phyloP scores from a whole-genome alignment of 495 filamentous ascomycete species.

The Xylaria palmicola region DNA sequence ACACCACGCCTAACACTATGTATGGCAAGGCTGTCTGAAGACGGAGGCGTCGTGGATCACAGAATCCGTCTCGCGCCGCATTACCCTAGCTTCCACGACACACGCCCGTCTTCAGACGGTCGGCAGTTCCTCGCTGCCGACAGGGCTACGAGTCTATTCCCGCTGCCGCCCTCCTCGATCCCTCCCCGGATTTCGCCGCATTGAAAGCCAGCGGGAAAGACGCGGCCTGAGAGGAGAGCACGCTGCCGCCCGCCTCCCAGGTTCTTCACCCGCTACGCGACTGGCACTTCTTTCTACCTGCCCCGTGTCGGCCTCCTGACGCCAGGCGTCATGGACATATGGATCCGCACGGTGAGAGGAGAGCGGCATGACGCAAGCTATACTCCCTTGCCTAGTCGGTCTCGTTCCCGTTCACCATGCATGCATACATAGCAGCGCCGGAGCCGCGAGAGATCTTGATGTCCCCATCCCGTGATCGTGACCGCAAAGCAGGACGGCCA shows the following conservation, averaged over 20 bases:
- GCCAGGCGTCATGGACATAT: slow-evolving; percentile 59
- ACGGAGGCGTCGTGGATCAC: slow-evolving; percentile 32
- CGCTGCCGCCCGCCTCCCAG: slow-evolving; percentile 38
- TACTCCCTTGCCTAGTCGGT: slow-evolving; percentile 62
- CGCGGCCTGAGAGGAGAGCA: slow-evolving; percentile 38
- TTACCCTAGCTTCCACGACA: slow-evolving; percentile 62
- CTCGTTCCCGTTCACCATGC: slow-evolving; percentile 36
- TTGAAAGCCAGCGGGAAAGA: slow-evolving; percentile 31
- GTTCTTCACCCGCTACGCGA: slow-evolving; percentile 58
- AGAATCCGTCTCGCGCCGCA: slow-evolving; percentile 20
- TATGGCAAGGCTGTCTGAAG: slow-evolving; percentile 44
- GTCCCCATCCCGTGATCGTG: not conserved
- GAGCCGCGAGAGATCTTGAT: slow-evolving; percentile 11
- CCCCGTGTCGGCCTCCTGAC: slow-evolving; percentile 43
- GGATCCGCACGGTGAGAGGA: slow-evolving; percentile 55
- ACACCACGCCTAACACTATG: slow-evolving; percentile 67
- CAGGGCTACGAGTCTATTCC: slow-evolving; percentile 48
- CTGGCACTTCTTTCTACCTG: slow-evolving; percentile 54
- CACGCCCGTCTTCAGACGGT: slow-evolving; percentile 61
- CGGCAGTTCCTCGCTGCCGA: slow-evolving; percentile 54
- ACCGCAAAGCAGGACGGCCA: not conserved
- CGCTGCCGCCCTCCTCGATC: slow-evolving; percentile 32
- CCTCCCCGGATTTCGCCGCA: slow-evolving; percentile 40
- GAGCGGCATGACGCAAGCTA: slow-evolving; percentile 55
- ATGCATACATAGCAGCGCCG: slow-evolving; percentile 21